Base-by-base conservation (phyloP, 345 rosid genomes). In the Euclidium syriacum region DNA sequence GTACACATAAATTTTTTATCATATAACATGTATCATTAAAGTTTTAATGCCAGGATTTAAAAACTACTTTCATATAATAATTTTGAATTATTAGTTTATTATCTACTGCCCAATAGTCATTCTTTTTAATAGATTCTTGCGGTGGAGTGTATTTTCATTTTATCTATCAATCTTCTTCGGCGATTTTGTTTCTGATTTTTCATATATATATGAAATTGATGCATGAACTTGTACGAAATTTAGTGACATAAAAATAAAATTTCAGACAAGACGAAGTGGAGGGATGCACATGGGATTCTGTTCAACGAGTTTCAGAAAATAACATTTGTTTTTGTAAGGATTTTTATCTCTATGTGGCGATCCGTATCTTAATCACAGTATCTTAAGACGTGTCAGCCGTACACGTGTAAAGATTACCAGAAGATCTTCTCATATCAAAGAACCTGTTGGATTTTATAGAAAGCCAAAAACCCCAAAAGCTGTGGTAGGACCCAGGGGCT, bases 281-380 rank as follows among this genome's bases (percentile, higher is more conserved):
- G 53, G 41, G 65, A 64, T 40, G 75, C 70, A 71, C 70, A 71
- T 71, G 75, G 75, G 75, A 41, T 64, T 64, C 66, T 71, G 75
- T 71, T 71, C 24, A 32, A 38, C 29, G 61, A 50, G 70, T 71
- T 58, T 25, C 61, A 71, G 54, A 44, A 16, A 41, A 49, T n/a
- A 49, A 56, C 42, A 63, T 48, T 49, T 24, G 59, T 63, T 56
- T 39, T 56, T 12, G 12, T 39, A 15, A 22, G 47, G 54, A 4
- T 3, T n/a, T 49, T 40, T 56, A 49, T 71, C 50, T n/a, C 54
- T 52, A 47, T 64, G 70, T 63, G 68, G 68, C 74, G 74, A 61
- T 52, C 10, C 48, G 62, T 60, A 68, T 52, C 48, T 12, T 68
- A 16, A 19, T 20, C 68, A 10, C 24, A 4, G 3, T 17, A 36